Evolutionary conservation across 2,329 filamentous ascomycete genomes (phyloP).

Genomic region (Pleurostoma richardsiae): DNA sequence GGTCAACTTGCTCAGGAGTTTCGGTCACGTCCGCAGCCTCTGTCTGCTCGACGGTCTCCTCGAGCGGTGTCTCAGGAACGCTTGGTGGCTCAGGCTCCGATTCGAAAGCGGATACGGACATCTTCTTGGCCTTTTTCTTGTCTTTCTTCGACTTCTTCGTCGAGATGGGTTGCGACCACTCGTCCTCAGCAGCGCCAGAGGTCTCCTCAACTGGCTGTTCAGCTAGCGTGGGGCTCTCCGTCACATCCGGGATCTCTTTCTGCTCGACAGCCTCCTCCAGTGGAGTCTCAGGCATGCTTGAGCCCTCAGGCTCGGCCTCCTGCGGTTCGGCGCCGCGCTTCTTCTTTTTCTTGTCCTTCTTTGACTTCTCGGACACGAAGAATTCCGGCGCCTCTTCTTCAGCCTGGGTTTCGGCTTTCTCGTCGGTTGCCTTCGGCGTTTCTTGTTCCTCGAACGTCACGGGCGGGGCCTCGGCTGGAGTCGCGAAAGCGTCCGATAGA

Average conservation of each 20-base stretch:
- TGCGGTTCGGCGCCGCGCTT: slow-evolving; percentile 9
- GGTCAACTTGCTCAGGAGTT: neutral
- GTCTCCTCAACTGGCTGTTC: neutral
- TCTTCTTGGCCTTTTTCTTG: slow-evolving; percentile 8
- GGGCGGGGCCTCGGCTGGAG: neutral
- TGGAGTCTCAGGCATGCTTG: slow-evolving; percentile 4
- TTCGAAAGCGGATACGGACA: neutral
- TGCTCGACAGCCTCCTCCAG: neutral
- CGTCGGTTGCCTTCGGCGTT: neutral
- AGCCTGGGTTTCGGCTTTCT: neutral
- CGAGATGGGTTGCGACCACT: slow-evolving; percentile 11
- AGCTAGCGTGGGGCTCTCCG: neutral
- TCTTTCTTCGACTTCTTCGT: slow-evolving; percentile 24
- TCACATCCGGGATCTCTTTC: neutral
- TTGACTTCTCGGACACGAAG: slow-evolving; percentile 14
- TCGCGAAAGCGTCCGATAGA: neutral
- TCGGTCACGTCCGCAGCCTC: neutral
- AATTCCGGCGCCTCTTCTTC: neutral
- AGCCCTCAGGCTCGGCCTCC: neutral
- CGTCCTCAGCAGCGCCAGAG: slow-evolving; percentile 6
- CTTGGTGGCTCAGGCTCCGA: neutral
- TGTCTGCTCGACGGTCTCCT: neutral
- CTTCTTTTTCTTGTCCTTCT: slow-evolving; percentile 25
- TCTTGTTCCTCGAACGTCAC: neutral
- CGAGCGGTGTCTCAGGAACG: neutral